A percentile compares a stretch with the other conserved stretches of the same genome.
Evolutionary conservation across 495 filamentous ascomycete species (phyloP).

Genomic region (Penicillium cataractarum): DNA sequence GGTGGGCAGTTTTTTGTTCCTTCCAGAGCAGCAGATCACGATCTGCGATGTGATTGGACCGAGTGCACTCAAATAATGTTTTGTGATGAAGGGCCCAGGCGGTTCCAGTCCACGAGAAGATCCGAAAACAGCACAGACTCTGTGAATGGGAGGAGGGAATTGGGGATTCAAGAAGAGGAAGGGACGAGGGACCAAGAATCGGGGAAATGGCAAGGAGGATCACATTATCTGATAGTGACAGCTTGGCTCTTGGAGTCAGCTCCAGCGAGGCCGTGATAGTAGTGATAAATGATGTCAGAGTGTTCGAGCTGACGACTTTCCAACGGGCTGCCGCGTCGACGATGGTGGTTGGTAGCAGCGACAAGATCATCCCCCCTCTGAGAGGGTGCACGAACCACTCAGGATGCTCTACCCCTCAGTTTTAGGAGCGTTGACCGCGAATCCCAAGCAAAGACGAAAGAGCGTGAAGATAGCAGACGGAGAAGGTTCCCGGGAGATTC

Average conservation of each 20-base stretch:
- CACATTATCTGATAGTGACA: neutral
- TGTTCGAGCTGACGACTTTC: neutral
- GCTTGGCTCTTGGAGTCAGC: neutral
- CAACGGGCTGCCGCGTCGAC: constrained; percentile 5
- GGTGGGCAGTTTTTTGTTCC: constrained; percentile 7
- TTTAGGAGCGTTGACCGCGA: neutral
- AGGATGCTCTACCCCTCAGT: constrained; percentile 7
- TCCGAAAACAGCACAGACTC: neutral
- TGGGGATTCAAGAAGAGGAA: too few species aligned
- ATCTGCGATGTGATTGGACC: constrained; percentile 6
- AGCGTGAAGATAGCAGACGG: neutral
- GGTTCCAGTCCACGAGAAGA: constrained; percentile 1
- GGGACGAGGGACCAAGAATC: neutral
- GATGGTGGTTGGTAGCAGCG: constrained; percentile 8
- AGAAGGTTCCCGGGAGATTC: neutral
- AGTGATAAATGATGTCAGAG: constrained; percentile 20
- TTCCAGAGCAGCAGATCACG: neutral
- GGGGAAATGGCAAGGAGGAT: neutral
- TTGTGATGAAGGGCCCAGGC: constrained; percentile 7
- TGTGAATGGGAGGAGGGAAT: too few species aligned
- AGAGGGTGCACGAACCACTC: constrained; percentile 22
- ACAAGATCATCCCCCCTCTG: constrained; percentile 14
- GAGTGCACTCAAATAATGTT: constrained; percentile 1
- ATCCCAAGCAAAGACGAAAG: neutral
- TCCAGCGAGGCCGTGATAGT: neutral